phyloP scores from a whole-genome alignment of 2,329 filamentous ascomycete species.

The Fusarium temperatum region DNA sequence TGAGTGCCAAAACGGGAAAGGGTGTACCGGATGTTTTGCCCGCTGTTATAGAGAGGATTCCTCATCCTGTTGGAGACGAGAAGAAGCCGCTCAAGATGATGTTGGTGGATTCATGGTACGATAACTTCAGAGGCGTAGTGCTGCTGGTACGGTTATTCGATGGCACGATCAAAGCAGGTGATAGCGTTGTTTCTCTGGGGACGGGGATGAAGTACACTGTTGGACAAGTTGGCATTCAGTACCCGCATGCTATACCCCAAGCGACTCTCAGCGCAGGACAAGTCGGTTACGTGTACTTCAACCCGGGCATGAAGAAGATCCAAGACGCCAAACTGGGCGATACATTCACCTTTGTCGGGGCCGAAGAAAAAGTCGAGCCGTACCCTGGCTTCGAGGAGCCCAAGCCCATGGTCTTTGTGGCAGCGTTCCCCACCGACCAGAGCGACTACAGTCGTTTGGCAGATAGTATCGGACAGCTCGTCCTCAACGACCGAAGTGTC shows the following conservation, averaged over 20 bases:
- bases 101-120: conserved; percentile 98
- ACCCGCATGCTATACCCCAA: conserved; percentile 87
- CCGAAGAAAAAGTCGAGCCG: conserved; percentile 78
- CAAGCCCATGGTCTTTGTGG: conserved; percentile 98
- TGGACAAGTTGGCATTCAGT: conserved; percentile 96
- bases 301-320: conserved; percentile 96
- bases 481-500: conserved; percentile 94
- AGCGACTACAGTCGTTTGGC: conserved; percentile 86
- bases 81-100: conserved; percentile 81
- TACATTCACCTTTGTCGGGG: conserved; percentile 86
- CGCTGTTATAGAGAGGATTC: conserved; percentile 84
- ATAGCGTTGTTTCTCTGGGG: conserved; percentile 86
- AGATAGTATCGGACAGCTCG: conserved; percentile 92
- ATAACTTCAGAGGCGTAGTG: conserved; percentile 93
- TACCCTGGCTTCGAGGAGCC: conserved; percentile 96
- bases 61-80: conserved; percentile 78
- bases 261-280: conserved; percentile 85
- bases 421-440: conserved; percentile 93
- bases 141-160: conserved; percentile 92
- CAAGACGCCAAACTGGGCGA: conserved; percentile 97
- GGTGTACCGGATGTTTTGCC: conserved; percentile 88
- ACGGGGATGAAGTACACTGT: conserved; percentile 91
- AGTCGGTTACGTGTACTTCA: conserved; percentile 96
- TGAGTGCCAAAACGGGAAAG: conserved; percentile 93
- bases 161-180: conserved; percentile 81